These are phyloP conservation scores for Amylocarpus encephaloides DNA, from an alignment of 2,329 filamentous ascomycete species.

Conservation along the genomic window DNA sequence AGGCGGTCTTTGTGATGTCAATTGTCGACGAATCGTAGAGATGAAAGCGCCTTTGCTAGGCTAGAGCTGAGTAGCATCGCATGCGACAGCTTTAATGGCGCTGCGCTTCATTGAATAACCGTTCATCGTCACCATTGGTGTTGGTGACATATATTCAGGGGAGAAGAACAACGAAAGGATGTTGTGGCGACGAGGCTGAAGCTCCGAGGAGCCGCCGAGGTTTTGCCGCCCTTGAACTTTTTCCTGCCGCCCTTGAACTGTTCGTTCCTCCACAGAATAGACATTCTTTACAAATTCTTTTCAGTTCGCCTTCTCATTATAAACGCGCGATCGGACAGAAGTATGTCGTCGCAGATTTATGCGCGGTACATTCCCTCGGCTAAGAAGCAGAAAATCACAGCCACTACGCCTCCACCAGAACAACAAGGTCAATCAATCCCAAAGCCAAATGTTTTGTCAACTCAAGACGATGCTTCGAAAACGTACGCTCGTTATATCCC, in stretches of 20 bases:
- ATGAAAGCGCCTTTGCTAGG: neutral
- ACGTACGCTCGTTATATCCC: constrained; percentile 30
- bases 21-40: neutral
- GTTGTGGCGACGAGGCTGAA: neutral
- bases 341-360: constrained; percentile 27
- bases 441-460: constrained; percentile 14
- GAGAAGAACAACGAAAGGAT: too few species aligned
- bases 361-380: constrained; percentile 28
- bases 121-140: neutral
- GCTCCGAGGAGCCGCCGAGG: neutral
- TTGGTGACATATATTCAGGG: neutral
- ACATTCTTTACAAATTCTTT: too few species aligned
- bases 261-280: too few species aligned
- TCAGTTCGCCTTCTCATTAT: neutral
- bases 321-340: neutral
- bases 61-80: too few species aligned
- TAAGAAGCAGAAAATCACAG: constrained; percentile 18
- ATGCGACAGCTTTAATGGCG: too few species aligned
- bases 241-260: neutral
- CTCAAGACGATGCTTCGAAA: constrained; percentile 25
- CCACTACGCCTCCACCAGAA: neutral
- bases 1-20: neutral
- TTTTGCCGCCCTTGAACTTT: neutral
- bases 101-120: too few species aligned
- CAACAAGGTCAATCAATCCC: constrained; percentile 1